phyloP scores from a whole-genome alignment of 106 monocot species.

The Vanilla planifolia region DNA sequence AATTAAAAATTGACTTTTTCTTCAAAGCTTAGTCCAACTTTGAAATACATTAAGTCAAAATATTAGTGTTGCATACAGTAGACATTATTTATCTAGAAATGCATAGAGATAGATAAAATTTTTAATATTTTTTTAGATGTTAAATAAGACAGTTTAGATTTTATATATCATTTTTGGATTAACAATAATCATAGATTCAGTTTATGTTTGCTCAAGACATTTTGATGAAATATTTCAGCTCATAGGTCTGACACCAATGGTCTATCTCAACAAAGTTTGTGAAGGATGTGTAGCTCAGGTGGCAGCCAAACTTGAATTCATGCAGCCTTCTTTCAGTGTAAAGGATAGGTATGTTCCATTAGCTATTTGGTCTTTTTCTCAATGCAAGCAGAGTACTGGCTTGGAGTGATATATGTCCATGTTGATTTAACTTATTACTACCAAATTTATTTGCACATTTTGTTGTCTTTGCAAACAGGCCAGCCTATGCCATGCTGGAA shows the following conservation, averaged over 20 bases:
- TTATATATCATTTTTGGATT: background rate
- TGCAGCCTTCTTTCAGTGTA: slow-evolving; percentile 80
- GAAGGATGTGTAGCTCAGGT: slow-evolving; percentile 67
- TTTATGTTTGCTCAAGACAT: too few relatives aligned
- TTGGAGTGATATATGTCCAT: background rate
- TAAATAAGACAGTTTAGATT: background rate
- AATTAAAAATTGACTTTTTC: too few relatives aligned
- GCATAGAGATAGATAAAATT: background rate
- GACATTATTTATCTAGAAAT: background rate
- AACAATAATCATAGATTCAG: too few relatives aligned
- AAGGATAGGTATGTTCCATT: slow-evolving; percentile 59
- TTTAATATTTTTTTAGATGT: too few relatives aligned
- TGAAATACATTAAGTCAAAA: background rate
- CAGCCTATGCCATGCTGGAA: slow-evolving; percentile 71
- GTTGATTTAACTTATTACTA: background rate
- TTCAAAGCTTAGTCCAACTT: too few relatives aligned
- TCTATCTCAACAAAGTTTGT: slow-evolving; percentile 76
- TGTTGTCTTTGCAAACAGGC: slow-evolving; percentile 28
- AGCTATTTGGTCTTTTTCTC: background rate
- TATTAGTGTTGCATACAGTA: background rate
- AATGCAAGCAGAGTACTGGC: background rate
- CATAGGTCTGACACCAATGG: slow-evolving; percentile 73
- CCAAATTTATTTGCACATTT: background rate
- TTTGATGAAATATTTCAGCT: slow-evolving; percentile 31
- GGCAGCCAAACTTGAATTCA: slow-evolving; percentile 70